These are phyloP conservation scores for Backusella tarrabulga DNA, from an alignment of 192 early-diverging fungal genomes.

Conservation along the genomic window DNA sequence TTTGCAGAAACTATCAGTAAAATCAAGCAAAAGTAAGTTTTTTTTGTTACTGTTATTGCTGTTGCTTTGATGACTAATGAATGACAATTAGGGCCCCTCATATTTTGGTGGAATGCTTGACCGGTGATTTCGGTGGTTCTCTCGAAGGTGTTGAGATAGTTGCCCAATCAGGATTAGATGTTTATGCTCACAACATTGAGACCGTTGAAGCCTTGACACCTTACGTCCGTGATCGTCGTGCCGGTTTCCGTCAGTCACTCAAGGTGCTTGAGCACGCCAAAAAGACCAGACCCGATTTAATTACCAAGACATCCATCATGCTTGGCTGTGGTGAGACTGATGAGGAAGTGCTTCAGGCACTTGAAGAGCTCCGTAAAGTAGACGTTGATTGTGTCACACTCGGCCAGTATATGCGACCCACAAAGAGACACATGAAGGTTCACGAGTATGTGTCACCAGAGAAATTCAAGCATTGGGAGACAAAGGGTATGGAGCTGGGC, in stretches of 20 bases:
- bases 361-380: constrained; percentile 78
- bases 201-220: constrained; percentile 89
- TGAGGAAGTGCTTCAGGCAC: constrained; percentile 84
- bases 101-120: constrained; percentile 95
- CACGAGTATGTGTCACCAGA: constrained; percentile 91
- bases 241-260: constrained; percentile 90
- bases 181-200: constrained; percentile 98
- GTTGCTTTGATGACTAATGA: neutral
- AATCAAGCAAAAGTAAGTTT: constrained; percentile 76
- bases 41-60: neutral
- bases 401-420: constrained; percentile 99
- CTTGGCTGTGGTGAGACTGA: constrained; percentile 95
- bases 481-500: constrained; percentile 76
- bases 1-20: constrained; percentile 91
- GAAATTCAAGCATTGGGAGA: constrained; percentile 88
- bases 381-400: constrained; percentile 93
- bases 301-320: constrained; percentile 99
- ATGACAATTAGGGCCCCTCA: constrained; percentile 67
- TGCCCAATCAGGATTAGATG: constrained; percentile 91
- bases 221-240: constrained; percentile 91
- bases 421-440: constrained; percentile 98
- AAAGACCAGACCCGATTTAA: constrained; percentile 66
- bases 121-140: constrained; percentile 88
- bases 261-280: constrained; percentile 89
- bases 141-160: constrained; percentile 76